These are phyloP conservation scores for Parascedosporium putredinis DNA, from an alignment of 2,329 filamentous ascomycete species.

Conservation along the genomic window DNA sequence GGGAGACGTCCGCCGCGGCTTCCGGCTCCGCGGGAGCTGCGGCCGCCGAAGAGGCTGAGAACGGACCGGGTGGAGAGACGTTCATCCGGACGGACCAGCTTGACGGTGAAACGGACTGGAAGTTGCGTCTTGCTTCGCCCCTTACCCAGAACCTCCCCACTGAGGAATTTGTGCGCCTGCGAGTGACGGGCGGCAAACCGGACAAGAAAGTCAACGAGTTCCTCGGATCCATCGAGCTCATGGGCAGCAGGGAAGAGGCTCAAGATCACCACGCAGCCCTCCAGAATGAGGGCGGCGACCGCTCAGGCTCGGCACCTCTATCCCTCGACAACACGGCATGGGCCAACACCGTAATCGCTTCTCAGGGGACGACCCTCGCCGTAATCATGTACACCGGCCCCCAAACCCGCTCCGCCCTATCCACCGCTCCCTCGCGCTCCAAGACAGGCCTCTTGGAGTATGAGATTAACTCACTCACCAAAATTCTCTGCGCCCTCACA, in stretches of 20 bases:
- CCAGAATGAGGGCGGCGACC: slow-evolving; percentile 17
- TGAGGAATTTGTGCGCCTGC: slow-evolving; percentile 58
- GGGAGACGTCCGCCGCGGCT: slow-evolving; percentile 12
- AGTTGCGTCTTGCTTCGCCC: slow-evolving; percentile 77
- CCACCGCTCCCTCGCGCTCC: slow-evolving; percentile 81
- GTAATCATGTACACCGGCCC: slow-evolving; percentile 91
- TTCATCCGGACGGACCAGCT: slow-evolving; percentile 97
- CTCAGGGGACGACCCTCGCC: slow-evolving; percentile 77
- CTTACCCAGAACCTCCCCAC: slow-evolving; percentile 70
- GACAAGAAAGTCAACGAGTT: slow-evolving; percentile 95
- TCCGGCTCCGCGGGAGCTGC: not conserved
- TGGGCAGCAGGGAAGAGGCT: slow-evolving; percentile 41
- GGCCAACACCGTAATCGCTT: slow-evolving; percentile 96
- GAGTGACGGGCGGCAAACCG: slow-evolving; percentile 76
- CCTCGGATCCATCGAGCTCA: slow-evolving; percentile 72
- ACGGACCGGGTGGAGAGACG: slow-evolving; percentile 62
- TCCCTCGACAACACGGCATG: slow-evolving; percentile 97
- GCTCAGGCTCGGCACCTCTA: slow-evolving; percentile 55
- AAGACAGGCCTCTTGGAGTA: slow-evolving; percentile 90
- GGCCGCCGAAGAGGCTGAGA: slow-evolving; percentile 13
- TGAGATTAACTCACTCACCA: slow-evolving; percentile 94
- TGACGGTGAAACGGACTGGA: slow-evolving; percentile 98
- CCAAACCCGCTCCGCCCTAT: slow-evolving; percentile 87
- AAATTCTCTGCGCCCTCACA: slow-evolving; percentile 86
- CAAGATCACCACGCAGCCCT: slow-evolving; percentile 22